Base-by-base conservation (phyloP, 2,329 filamentous ascomycete genomes). In the Apiospora pterosperma region DNA sequence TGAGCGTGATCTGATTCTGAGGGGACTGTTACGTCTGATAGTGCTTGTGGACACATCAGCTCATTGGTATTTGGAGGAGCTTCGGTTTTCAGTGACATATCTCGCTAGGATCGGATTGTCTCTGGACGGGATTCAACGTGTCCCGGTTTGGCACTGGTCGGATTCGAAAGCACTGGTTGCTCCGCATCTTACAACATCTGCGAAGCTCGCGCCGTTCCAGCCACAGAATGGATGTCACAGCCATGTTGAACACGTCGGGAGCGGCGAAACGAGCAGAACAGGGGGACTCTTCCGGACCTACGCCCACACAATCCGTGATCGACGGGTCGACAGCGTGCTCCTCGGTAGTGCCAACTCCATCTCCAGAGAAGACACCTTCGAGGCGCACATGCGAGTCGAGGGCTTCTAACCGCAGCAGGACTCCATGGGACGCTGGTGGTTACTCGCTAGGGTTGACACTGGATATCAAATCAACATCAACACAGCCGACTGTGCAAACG, bases 361-460 rank as follows among this genome's bases (percentile, higher is more conserved):
- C 71, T 59, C 70, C 68, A 25, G 69, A 69, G 16, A 68, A 62
- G 39, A 68, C 69, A 60, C 36, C 65, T 55, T 67, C 67, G 48
- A 68, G 68, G 58, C 69, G 70, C 58, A 68, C 69, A 10, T 74
- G 75, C 65, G 75, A 77, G 44, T 70, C 73, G 8, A 69, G 71
- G 62, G 64, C 73, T 25, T 66, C 74, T 6, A 73, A 66, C 65
- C 69, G 76, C 61, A 79, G 72, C 66, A 79, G 82, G 63, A 84
- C 76, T 42, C 83, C 83, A 62, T 86, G 84, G 84, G 80, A 83
- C 65, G 83, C 79, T 21, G 80, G 78, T 38, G 82, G 82, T 48
- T 85, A 82, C 67, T 81, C 80, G 28, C 75, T 85, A 25, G 79
- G 82, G 5, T 72, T 80, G 52, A 75, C 78, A 14, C 66, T 78